phyloP scores from a whole-genome alignment of 495 filamentous ascomycete species.

The Cenococcum geophilum region DNA sequence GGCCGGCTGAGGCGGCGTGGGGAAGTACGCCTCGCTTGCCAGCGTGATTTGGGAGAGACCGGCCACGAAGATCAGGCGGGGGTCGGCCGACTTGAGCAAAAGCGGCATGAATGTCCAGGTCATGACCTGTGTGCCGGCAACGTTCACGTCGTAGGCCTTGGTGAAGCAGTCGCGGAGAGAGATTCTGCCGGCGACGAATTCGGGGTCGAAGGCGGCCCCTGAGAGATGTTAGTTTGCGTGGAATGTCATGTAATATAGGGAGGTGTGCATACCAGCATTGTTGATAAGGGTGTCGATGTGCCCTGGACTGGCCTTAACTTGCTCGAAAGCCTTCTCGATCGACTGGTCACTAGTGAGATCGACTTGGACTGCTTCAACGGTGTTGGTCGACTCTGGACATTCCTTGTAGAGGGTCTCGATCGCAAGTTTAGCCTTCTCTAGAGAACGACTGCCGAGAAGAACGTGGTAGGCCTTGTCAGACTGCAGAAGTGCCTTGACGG shows the following conservation, averaged over 20 bases:
- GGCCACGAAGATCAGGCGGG: conserved; percentile 43
- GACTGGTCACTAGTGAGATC: conserved; percentile 37
- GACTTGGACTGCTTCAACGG: conserved; percentile 31
- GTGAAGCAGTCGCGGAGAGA: conserved; percentile 43
- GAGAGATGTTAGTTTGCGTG: neutral
- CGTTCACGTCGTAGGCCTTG: conserved; percentile 46
- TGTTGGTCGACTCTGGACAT: conserved; percentile 27
- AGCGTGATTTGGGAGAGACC: conserved; percentile 12
- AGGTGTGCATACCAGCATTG: conserved; percentile 33
- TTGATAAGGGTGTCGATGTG: conserved; percentile 37
- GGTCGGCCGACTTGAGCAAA: conserved; percentile 44
- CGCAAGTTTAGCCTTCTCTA: conserved; percentile 35
- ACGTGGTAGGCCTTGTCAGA: conserved; percentile 35
- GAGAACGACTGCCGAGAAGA: conserved; percentile 33
- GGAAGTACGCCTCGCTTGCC: conserved; percentile 13
- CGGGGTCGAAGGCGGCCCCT: conserved; percentile 22
- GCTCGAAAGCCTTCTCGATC: conserved; percentile 34
- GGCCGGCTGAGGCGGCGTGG: conserved; percentile 23
- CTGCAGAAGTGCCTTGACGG: conserved; percentile 34
- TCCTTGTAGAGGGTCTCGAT: conserved; percentile 32
- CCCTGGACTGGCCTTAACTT: conserved; percentile 28
- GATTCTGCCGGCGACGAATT: conserved; percentile 34
- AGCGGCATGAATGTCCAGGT: conserved; percentile 45
- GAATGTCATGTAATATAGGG: too few relatives aligned
- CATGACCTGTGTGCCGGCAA: conserved; percentile 47